Base-by-base conservation (phyloP, 192 early-diverging fungal species). In the Diversispora eburnea region DNA sequence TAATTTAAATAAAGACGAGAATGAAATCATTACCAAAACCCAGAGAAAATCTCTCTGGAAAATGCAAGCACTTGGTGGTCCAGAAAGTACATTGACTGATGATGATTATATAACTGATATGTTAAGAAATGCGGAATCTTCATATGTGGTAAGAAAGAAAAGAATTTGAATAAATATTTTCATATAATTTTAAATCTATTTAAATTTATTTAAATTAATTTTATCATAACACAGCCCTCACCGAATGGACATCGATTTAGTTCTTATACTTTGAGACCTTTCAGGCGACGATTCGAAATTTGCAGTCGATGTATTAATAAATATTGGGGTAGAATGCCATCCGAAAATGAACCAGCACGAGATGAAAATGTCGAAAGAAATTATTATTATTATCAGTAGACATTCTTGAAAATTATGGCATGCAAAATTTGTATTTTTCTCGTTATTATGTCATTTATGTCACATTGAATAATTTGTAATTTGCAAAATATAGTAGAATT, bases 91-190 rank as follows among this genome's bases (percentile, higher is more conserved):
- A 25, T 66, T 66, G 5, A 12, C 22, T 17, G 10, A 10, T 22
- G 46, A 66, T 20, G 64, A 66, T 49, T 66, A 66, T 63, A 63
- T 63, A n/a, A 63, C 61, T 5, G 61, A 63, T 13, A 63, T 63
- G 61, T 54, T 54, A 54, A 54, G n/a, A 54, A 17, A 54, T 17
- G 12, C 13, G 51, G 51, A 17, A 10, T 54, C n/a, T 17, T 17
- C 12, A 54, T 54, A 54, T 54, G 8, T 17, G 13, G 51, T 54
- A 13, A 52, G 51, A 10, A 54, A 17, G 12, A 17, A 17, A 54
- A 17, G 17, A 52, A 52, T 4, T 15, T 8, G 49, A 52, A 52
- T 52, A 8, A 52, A 7, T 52, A 15, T 52, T 17, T 54, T 54
- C 12, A 17, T 54, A 54, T 54, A 12, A 54, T 54, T 54, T 54